Conservation (phyloP, 31 red algal species). For the Odonthalia washingtoniensis region DNA sequence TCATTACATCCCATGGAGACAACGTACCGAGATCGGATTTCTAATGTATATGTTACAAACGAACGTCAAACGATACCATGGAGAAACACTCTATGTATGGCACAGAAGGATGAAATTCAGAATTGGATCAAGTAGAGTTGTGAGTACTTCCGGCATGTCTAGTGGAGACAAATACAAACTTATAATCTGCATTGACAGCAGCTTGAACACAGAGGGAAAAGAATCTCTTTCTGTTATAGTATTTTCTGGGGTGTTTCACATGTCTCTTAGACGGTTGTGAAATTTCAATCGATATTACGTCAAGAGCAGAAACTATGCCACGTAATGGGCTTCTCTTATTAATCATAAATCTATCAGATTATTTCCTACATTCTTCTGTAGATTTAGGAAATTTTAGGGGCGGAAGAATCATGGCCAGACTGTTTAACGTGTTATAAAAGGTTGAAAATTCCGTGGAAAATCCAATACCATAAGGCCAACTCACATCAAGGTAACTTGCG, state of each 20-base stretch:
- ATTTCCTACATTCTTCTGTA: background rate
- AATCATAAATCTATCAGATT: background rate
- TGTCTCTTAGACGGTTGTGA: background rate
- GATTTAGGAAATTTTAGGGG: constrained; percentile 2
- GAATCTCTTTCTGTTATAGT: background rate
- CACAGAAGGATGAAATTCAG: no score
- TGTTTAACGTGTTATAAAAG: background rate
- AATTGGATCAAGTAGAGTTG: no score
- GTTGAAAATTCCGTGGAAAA: background rate
- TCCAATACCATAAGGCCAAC: constrained; percentile 3
- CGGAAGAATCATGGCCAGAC: background rate
- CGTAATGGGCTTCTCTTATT: background rate
- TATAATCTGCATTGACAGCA: background rate
- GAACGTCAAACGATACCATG: no score
- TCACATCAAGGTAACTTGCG: constrained; percentile 14
- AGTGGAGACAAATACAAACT: background rate
- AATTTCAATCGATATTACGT: background rate
- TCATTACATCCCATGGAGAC: no score
- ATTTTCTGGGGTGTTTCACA: background rate
- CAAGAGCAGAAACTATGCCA: constrained; percentile 2
- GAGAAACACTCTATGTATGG: no score
- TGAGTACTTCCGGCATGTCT: background rate
- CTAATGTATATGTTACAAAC: no score
- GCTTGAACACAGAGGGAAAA: background rate
- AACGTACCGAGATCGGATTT: no score